These are phyloP conservation scores for Suhomyces bokatorum DNA, from an alignment of 1,139 yeast genomes.

Conservation along the genomic window DNA sequence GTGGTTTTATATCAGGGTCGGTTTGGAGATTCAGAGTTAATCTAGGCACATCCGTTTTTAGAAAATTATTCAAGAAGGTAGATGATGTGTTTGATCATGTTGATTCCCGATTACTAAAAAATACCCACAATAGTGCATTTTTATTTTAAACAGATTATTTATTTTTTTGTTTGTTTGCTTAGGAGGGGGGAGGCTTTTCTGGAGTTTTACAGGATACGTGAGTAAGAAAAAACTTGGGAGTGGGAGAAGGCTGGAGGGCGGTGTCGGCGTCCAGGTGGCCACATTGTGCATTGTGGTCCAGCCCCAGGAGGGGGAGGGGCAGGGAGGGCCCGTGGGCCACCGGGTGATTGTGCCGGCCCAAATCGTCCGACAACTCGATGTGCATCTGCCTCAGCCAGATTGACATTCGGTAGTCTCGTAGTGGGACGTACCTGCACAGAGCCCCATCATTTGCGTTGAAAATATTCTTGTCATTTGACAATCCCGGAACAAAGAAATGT, in stretches of 20 bases:
- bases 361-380: neutral
- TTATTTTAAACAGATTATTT: conserved; percentile 1
- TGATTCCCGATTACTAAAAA: conserved; percentile 11
- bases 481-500: conserved; percentile 6
- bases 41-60: conserved; percentile 12
- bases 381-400: neutral
- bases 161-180: conserved; percentile 1
- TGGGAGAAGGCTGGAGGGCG: neutral
- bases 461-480: conserved; percentile 3
- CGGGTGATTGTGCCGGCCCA: no score
- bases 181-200: conserved; percentile 2
- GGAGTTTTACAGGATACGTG: neutral
- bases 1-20: conserved; percentile 6
- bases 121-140: conserved; percentile 4
- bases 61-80: conserved; percentile 8
- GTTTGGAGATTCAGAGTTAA: conserved; percentile 10
- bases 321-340: neutral
- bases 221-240: neutral
- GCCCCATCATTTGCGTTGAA: neutral
- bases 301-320: neutral
- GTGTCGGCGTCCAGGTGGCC: neutral
- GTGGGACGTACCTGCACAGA: conserved; percentile 3
- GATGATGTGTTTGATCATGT: conserved; percentile 12
- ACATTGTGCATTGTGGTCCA: no score
- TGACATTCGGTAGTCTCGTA: conserved; percentile 3